Evolutionary conservation across 768 basidiomycete genomes (phyloP), one percentile per base, ranked within the genome.

Genomic region (Clavulina sp.): DNA sequence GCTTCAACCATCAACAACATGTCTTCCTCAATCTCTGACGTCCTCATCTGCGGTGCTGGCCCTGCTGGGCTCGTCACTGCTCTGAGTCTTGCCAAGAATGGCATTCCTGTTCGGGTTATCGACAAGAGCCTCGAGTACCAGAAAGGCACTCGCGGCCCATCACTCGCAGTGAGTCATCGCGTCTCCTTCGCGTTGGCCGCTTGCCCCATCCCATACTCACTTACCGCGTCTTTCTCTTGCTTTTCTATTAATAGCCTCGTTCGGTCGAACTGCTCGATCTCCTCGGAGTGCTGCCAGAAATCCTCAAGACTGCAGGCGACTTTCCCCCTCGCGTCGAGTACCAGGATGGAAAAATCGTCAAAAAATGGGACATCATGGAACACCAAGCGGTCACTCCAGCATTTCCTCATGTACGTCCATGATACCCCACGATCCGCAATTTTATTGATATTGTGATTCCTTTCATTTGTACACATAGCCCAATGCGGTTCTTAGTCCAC

Each of bases 81-180:
- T 7, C 34, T 38, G 7, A 7, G 9, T 19, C 34, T 38, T 19
- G 34, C 34, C 9, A 7, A 38, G 34, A 38, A 38, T 19, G 34
- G 34, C 19, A 19, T 38, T 7, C 34, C 34, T 38, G 34, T 38
- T 7, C 34, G 34, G 34, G 19, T 38, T 38, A 38, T 38, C 19
- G 34, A 38, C 7, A 38, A 38, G 34, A 38, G 34, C 34, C 7
- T 62, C 0, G 48, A 62, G 0, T 63, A 66, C 6, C 64, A 60
- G 13, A 56, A 66, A 16, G 69, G 68, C 2, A 66, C 69, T 52
- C 66, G 72, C 2, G 66, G 65, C 2, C 61, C 60, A 3, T 70
- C 63, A 2, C 56, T 73, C 26, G 68, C 67, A 65, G 70, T 69
- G 36, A 32, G 62, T 28, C 1, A 58, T 73, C 13, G n/a, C n/a